These are phyloP conservation scores for Aspergillus vadensis DNA, from an alignment of 2,329 filamentous ascomycete genomes.

Conservation along the genomic window DNA sequence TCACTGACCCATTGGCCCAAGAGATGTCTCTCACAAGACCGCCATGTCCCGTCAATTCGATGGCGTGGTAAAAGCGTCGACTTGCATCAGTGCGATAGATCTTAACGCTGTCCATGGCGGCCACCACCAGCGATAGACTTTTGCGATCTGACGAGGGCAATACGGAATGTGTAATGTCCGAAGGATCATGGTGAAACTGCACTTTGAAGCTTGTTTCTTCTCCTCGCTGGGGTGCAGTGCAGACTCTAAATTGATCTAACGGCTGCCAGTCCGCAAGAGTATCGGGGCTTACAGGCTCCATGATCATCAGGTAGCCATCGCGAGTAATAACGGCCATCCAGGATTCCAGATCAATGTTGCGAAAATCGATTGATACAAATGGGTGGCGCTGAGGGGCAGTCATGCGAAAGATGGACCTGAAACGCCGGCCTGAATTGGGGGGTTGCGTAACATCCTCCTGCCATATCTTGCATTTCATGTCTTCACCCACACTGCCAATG, in stretches of 20 bases:
- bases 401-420: conserved; percentile 68
- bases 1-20: conserved; percentile 89
- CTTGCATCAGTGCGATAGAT: conserved; percentile 75
- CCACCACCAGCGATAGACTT: conserved; percentile 78
- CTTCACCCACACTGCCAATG: conserved; percentile 83
- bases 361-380: conserved; percentile 80
- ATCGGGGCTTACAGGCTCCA: conserved; percentile 84
- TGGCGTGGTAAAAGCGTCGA: conserved; percentile 82
- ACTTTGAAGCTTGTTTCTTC: conserved; percentile 87
- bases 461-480: conserved; percentile 90
- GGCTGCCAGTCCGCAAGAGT: conserved; percentile 73
- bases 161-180: conserved; percentile 70
- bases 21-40: conserved; percentile 82
- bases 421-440: conserved; percentile 73
- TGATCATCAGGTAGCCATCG: conserved; percentile 76
- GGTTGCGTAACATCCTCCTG: conserved; percentile 82
- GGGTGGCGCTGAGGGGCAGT: conserved; percentile 68
- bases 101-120: conserved; percentile 78
- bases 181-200: conserved; percentile 82
- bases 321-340: conserved; percentile 83
- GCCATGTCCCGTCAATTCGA: conserved; percentile 71
- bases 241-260: conserved; percentile 76
- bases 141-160: conserved; percentile 79
- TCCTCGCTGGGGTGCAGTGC: conserved; percentile 69
- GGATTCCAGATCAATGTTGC: conserved; percentile 78